Base-by-base conservation (phyloP, 257 asterid species). In the Jacaranda copaia region DNA sequence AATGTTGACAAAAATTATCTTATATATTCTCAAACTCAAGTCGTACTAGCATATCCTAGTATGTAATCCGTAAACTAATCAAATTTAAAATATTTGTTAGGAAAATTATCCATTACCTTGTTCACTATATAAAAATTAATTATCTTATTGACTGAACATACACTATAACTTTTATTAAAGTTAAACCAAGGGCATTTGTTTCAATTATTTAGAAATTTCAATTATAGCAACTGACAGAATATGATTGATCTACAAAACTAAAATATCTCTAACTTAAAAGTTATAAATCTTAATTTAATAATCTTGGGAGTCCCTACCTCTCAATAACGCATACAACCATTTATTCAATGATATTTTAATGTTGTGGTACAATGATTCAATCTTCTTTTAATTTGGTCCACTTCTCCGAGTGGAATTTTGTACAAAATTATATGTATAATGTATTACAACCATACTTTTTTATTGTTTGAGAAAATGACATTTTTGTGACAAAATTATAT, bases 321-420 rank as follows among this genome's bases (percentile, higher is more conserved):
- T 11, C 25, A 6, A 40, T 18, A 39, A 40, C 35, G 8, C 63
- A 57, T 57, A 10, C 4, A 61, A 5, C 45, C 46, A 65, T 65
- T 42, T 36, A 15, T 65, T 18, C 4, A 65, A 40, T 39, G 35
- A 39, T 38, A 39, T 48, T 59, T 36, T 60, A 59, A 14, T 70
- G 38, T 20, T 66, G 25, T 59, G 65, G 42, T 57, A 68, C 19
- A 59, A 69, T 72, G 52, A 59, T 60, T 18, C 60, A 63, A 49
- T 62, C 63, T 45, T 57, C 64, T 79, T 46, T 73, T 43, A 16
- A 73, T 43, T 46, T 56, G 75, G 79, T 65, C 70, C 79, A 46
- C 79, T 79, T 72, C 69, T 43, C 52, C 1, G 52, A 70, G 72
- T 72, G 63, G 82, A 64, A 39, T 35, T 25, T 43, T n/a, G n/a